A percentile compares a stretch with the other conserved stretches of the same genome.
These are phyloP conservation scores for Cutaneotrichosporon mucoides DNA, from an alignment of 1,284 basidiomycete genomes.

Conservation along the genomic window DNA sequence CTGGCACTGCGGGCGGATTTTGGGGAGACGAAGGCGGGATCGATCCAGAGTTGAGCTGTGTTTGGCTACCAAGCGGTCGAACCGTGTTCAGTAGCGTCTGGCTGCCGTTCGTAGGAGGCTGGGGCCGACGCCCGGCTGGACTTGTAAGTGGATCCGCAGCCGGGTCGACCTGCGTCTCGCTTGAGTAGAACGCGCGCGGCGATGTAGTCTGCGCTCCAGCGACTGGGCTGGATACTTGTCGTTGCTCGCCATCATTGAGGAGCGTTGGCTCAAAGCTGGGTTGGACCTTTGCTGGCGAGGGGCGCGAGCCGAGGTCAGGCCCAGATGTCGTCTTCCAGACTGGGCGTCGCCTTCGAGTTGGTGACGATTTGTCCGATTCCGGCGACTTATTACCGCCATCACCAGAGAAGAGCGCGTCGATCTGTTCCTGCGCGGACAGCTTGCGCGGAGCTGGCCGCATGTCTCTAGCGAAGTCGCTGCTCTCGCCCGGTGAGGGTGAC, in stretches of 20 bases:
- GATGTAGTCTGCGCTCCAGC: neutral
- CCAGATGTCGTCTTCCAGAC: neutral
- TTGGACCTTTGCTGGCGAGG: neutral
- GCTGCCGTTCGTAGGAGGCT: neutral
- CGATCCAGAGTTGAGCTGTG: conserved; percentile 1
- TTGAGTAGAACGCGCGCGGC: neutral
- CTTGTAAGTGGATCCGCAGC: neutral
- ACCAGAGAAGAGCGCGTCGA: neutral
- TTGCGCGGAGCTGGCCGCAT: neutral
- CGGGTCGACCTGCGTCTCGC: neutral
- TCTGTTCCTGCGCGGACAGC: neutral
- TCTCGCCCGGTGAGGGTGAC: neutral
- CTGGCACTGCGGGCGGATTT: too few relatives aligned
- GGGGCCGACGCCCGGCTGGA: neutral
- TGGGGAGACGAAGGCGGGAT: neutral
- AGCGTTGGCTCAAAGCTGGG: neutral
- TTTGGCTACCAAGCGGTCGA: neutral
- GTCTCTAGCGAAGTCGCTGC: conserved; percentile 6
- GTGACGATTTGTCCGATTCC: too few relatives aligned
- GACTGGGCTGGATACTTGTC: too few relatives aligned
- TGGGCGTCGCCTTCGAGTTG: too few relatives aligned
- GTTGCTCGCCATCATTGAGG: neutral
- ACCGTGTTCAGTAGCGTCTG: neutral
- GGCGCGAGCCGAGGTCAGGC: neutral
- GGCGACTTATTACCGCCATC: too few relatives aligned